Evolutionary conservation across 2,329 filamentous ascomycete species (phyloP).

Genomic region (Endothia cerciana): DNA sequence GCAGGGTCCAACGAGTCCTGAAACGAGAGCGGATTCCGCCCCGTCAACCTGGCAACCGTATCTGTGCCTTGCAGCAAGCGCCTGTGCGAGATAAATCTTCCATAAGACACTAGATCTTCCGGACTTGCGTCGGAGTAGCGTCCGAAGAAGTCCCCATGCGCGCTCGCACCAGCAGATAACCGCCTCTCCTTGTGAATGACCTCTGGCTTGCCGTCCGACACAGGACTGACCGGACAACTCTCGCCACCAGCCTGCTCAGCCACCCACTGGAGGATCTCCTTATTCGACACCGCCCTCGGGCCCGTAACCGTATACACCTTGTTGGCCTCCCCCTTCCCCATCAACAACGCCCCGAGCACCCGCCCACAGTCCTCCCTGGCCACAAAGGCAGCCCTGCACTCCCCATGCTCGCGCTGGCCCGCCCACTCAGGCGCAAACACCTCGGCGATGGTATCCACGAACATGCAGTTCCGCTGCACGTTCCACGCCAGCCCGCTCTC

Average conservation of each 20-base stretch:
- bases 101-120: slow-evolving; percentile 29
- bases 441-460: slow-evolving; percentile 24
- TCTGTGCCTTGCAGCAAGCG: not conserved
- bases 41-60: slow-evolving; percentile 8
- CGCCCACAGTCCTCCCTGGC: slow-evolving; percentile 43
- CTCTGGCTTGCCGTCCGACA: not conserved
- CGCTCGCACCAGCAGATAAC: slow-evolving; percentile 11
- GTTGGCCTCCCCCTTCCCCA: slow-evolving; percentile 39
- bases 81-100: slow-evolving; percentile 17
- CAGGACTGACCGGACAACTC: slow-evolving; percentile 6
- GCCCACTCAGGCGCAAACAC: slow-evolving; percentile 17
- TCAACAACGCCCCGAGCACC: slow-evolving; percentile 36
- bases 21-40: slow-evolving; percentile 1
- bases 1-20: not conserved
- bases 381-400: slow-evolving; percentile 42
- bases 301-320: slow-evolving; percentile 42
- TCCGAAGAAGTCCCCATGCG: slow-evolving; percentile 30
- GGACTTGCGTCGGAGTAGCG: slow-evolving; percentile 22
- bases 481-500: slow-evolving; percentile 35
- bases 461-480: slow-evolving; percentile 30
- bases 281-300: slow-evolving; percentile 34
- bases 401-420: slow-evolving; percentile 21
- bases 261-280: not conserved
- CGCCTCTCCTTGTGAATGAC: not conserved
- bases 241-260: not conserved